Evolutionary conservation across 352 stramenopile species (phyloP), one percentile per base, ranked within the genome.

Genomic region (Phytophthora hybrid): DNA sequence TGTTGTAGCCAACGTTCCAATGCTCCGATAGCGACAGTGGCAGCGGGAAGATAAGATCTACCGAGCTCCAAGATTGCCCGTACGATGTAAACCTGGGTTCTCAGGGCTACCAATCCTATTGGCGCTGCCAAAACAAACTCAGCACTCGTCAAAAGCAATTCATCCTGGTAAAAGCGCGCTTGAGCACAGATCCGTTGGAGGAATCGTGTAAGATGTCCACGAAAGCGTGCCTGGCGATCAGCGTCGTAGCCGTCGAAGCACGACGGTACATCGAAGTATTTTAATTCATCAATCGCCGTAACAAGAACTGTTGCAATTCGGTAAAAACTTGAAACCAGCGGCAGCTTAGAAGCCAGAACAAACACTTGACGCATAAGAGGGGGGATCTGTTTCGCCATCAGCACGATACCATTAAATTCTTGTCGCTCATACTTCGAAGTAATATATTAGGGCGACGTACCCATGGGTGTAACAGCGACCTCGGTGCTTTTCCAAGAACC

Each of bases 131-230:
- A 76, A 21, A 93, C 79, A 69, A 89, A 93, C 34, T 85, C 75
- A 16, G 81, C 76, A 23, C 76, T 82, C 5, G 85, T 80, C 41
- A 95, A 79, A 21, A 94, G 76, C 19, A 95, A 59, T 29, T 96
- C 89, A 58, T 95, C 87, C 63, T 91, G 87, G 70, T 93, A 94
- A 67, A 92, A 93, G 7, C 74, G 83, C 31, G 91, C 71, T 63
- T 93, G 84, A 9, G 52, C 55, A 63, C 79, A 84, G 16, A 88
- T 72, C 32, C 65, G 65, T 11, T 62, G 26, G n/a, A 89, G 54
- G 56, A 94, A 96, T n/a, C 59, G 57, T 4, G 29, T 49, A 55
- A 90, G 93, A 9, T 73, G 57, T 44, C 44, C 52, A 51, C 64
- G 56, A 10, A 82, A 73, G 14, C 54, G 21, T 49, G 62, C 55